Percentiles rank a stretch among this genome's conserved stretches.
phyloP scores from a whole-genome alignment of 768 basidiomycete species.

The Kwoniella europaea region DNA sequence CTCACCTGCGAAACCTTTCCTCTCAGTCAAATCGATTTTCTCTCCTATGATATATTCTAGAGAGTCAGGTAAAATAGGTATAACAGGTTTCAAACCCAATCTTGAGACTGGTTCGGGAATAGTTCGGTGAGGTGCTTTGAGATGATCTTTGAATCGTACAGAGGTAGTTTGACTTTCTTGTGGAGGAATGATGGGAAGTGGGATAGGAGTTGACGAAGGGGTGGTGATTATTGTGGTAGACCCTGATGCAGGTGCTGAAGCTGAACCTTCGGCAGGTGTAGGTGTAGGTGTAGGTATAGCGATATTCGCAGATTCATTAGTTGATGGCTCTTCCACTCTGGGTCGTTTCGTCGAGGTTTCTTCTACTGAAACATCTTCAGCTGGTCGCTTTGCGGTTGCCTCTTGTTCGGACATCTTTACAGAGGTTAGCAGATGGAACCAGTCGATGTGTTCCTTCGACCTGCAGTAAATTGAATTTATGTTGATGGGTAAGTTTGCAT shows the following conservation, averaged over 20 bases:
- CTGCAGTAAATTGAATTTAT: not conserved
- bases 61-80: conserved; percentile 43
- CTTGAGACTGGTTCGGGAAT: conserved; percentile 39
- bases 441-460: not conserved
- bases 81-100: conserved; percentile 41
- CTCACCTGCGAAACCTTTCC: conserved; percentile 42
- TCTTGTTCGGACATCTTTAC: conserved; percentile 16
- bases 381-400: conserved; percentile 12
- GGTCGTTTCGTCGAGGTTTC: conserved; percentile 18
- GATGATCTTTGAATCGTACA: conserved; percentile 14
- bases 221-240: conserved; percentile 15
- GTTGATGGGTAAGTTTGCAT: not conserved
- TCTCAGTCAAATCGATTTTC: conserved; percentile 34
- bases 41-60: conserved; percentile 42
- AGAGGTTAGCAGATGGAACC: not conserved
- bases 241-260: conserved; percentile 2
- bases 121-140: conserved; percentile 12
- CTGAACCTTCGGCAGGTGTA: not conserved
- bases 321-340: conserved; percentile 9
- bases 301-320: not conserved
- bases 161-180: conserved; percentile 8
- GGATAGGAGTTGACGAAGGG: conserved; percentile 8
- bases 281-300: not conserved
- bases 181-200: conserved; percentile 8
- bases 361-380: conserved; percentile 2